Evolutionary conservation across 805 yeast species (phyloP).

Genomic region (Kazachstania bromeliacearum): DNA sequence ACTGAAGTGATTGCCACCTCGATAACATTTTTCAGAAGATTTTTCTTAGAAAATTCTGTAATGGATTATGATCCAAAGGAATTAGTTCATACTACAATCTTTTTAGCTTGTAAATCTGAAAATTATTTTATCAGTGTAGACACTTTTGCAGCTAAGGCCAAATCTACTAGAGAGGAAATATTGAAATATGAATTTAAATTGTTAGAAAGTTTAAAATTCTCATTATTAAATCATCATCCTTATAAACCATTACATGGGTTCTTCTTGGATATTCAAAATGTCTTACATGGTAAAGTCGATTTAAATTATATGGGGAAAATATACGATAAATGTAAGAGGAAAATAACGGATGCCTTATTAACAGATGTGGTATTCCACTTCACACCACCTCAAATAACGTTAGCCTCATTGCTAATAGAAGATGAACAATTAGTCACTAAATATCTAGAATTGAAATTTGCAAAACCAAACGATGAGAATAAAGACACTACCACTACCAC

Average conservation of each 20-base stretch:
- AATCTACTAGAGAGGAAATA: constrained; percentile 57
- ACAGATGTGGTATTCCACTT: constrained; percentile 69
- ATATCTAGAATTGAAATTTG: constrained; percentile 59
- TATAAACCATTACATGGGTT: constrained; percentile 88
- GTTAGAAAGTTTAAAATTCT: constrained; percentile 64
- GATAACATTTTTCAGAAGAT: constrained; percentile 67
- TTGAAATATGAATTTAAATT: constrained; percentile 72
- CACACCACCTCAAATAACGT: constrained; percentile 93
- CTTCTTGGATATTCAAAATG: constrained; percentile 75
- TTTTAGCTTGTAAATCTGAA: constrained; percentile 87
- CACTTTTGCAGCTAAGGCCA: constrained; percentile 62
- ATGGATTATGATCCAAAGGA: constrained; percentile 84
- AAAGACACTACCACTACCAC: constrained; percentile 7
- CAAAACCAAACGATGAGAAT: constrained; percentile 15
- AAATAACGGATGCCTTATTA: constrained; percentile 57
- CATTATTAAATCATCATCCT: constrained; percentile 82
- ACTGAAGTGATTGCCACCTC: constrained; percentile 87
- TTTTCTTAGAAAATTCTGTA: constrained; percentile 70
- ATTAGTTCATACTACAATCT: constrained; percentile 71
- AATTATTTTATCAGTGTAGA: constrained; percentile 82
- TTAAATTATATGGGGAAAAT: constrained; percentile 52
- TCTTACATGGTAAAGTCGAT: constrained; percentile 37
- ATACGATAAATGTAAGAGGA: constrained; percentile 60
- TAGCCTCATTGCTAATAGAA: constrained; percentile 67
- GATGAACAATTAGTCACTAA: constrained; percentile 55